phyloP scores from a whole-genome alignment of 371 early-diverging fungal species.

The Mortierella sp. region DNA sequence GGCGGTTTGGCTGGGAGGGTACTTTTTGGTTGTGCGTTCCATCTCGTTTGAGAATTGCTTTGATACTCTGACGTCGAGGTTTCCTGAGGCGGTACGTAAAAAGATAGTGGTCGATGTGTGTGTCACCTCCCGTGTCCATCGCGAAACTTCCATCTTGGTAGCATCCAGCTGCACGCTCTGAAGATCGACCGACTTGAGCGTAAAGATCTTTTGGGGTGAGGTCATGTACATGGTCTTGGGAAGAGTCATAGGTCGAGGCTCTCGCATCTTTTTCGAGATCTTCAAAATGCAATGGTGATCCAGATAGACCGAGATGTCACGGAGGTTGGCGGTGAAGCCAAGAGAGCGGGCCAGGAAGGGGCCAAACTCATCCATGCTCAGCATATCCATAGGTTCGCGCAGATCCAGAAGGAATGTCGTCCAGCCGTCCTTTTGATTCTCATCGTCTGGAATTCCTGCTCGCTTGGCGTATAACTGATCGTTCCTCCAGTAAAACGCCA shows the following conservation, averaged over 20 bases:
- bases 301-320: slow-evolving; percentile 74
- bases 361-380: slow-evolving; percentile 79
- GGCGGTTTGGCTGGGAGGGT: slow-evolving; percentile 81
- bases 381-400: slow-evolving; percentile 83
- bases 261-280: slow-evolving; percentile 74
- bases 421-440: slow-evolving; percentile 63
- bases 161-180: slow-evolving; percentile 82
- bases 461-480: slow-evolving; percentile 90
- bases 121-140: slow-evolving; percentile 51
- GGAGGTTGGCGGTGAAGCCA: slow-evolving; percentile 85
- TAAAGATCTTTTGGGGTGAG: slow-evolving; percentile 82
- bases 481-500: slow-evolving; percentile 93
- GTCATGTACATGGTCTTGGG: slow-evolving; percentile 60
- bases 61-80: slow-evolving; percentile 69
- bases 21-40: slow-evolving; percentile 93
- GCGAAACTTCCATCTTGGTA: slow-evolving; percentile 61
- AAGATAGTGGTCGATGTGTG: slow-evolving; percentile 70
- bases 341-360: slow-evolving; percentile 87
- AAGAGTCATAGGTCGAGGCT: slow-evolving; percentile 74
- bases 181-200: slow-evolving; percentile 69
- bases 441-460: slow-evolving; percentile 67
- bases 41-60: slow-evolving; percentile 78
- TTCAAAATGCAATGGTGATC: slow-evolving; percentile 72
- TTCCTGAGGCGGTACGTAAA: slow-evolving; percentile 77
- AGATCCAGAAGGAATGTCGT: slow-evolving; percentile 83